Conservation (phyloP, 108 stramenopile genomes). For the Pseudonitzschia delicatissima region DNA sequence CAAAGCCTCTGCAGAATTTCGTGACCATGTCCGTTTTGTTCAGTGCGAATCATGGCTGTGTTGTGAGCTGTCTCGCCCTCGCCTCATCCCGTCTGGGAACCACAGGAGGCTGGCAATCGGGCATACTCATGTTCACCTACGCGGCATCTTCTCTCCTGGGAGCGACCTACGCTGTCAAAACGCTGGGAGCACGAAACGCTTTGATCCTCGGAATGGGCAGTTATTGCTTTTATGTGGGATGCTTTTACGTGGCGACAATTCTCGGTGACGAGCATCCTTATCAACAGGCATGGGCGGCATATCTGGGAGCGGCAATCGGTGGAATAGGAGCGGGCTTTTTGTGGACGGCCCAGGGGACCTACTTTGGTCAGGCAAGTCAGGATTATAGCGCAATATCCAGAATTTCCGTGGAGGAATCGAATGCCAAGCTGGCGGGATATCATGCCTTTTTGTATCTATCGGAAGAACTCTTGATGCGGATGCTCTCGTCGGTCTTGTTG, state of each 20-base stretch:
- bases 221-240: constrained; percentile 64
- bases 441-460: constrained; percentile 77
- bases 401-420: constrained; percentile 34
- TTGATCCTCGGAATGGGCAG: constrained; percentile 65
- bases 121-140: constrained; percentile 65
- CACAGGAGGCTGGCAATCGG: constrained; percentile 51
- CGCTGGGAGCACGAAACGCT: constrained; percentile 47
- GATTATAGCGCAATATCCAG: constrained; percentile 28
- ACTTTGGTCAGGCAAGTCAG: constrained; percentile 58
- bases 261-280: not conserved
- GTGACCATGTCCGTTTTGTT: constrained; percentile 56
- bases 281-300: constrained; percentile 24
- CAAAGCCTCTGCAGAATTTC: constrained; percentile 31
- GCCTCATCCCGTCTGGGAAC: constrained; percentile 60
- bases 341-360: constrained; percentile 83
- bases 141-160: constrained; percentile 69
- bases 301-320: constrained; percentile 62
- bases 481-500: constrained; percentile 59
- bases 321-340: constrained; percentile 76
- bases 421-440: constrained; percentile 56
- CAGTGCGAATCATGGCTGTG: constrained; percentile 63
- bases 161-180: constrained; percentile 57
- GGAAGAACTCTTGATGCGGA: constrained; percentile 59
- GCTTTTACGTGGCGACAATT: constrained; percentile 51
- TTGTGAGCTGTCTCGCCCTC: constrained; percentile 51